Conservation (phyloP, 331 rosid genomes). For the Pyracantha coccinea region DNA sequence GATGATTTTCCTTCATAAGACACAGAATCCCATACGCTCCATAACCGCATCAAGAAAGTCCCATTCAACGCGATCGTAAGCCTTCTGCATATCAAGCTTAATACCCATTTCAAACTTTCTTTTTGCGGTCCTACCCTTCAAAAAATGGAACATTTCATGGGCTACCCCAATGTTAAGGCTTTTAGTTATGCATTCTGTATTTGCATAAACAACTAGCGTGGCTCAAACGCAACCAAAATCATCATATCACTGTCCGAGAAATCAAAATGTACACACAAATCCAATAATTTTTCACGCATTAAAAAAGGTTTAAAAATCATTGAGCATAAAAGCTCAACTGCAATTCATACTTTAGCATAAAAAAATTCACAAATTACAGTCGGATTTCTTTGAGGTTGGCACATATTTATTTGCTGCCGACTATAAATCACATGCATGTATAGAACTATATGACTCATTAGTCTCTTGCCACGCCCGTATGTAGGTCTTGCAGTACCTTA, state of each 20-base stretch:
- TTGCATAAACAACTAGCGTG: slow-evolving; percentile 26
- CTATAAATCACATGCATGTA: too few species aligned
- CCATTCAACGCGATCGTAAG: too few species aligned
- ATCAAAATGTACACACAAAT: slow-evolving; percentile 10
- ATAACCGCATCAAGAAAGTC: too few species aligned
- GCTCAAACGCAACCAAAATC: slow-evolving; percentile 36
- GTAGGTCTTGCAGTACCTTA: too few species aligned
- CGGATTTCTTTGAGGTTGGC: not conserved
- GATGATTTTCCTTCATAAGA: too few species aligned
- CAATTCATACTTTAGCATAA: slow-evolving; percentile 2
- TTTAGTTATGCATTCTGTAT: not conserved
- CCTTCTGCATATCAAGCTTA: too few species aligned
- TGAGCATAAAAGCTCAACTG: slow-evolving; percentile 17
- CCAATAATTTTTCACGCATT: slow-evolving; percentile 25
- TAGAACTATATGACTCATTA: not conserved
- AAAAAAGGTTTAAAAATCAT: slow-evolving; percentile 18
- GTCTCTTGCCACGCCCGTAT: too few species aligned
- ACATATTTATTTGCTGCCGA: not conserved
- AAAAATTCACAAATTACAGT: not conserved
- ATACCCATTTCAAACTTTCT: too few species aligned
- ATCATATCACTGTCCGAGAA: slow-evolving; percentile 25
- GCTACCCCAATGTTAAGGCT: not conserved
- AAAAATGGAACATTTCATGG: too few species aligned
- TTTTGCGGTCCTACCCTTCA: too few species aligned
- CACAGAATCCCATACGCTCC: too few species aligned